Evolutionary conservation across 345 rosid genomes (phyloP).

Genomic region (Ceriops zippeliana): DNA sequence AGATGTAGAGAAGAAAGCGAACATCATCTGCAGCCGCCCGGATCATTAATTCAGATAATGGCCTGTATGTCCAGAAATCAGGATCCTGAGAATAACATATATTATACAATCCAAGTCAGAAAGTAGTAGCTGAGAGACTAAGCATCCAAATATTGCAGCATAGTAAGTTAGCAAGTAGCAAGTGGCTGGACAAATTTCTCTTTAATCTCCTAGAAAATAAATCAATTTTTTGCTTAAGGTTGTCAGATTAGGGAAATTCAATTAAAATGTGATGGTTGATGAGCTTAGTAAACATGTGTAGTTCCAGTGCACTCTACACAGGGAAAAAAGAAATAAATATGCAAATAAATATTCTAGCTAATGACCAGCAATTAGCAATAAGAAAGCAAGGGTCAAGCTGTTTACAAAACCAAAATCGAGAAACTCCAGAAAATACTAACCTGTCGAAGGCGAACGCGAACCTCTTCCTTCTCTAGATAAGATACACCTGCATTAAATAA

Average conservation of each 20-base stretch:
- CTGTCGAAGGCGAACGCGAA: constrained; percentile 82
- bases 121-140: not conserved
- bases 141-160: not conserved
- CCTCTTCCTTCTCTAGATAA: constrained; percentile 92
- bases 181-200: not conserved
- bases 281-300: no score
- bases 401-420: constrained; percentile 1
- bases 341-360: not conserved
- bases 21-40: constrained; percentile 98
- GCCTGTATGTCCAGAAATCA: constrained; percentile 78
- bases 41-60: constrained; percentile 77
- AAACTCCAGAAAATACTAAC: constrained; percentile 29
- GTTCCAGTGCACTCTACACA: no score
- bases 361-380: not conserved
- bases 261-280: no score
- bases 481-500: constrained; percentile 53
- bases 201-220: not conserved
- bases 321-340: not conserved
- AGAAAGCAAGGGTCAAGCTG: not conserved
- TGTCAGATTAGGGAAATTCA: not conserved
- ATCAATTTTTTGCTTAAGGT: constrained; percentile 1
- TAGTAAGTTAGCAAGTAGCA: not conserved
- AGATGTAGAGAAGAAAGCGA: constrained; percentile 77
- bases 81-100: constrained; percentile 59
- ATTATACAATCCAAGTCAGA: constrained; percentile 10